These are phyloP conservation scores for Ophiostoma populinum DNA, from an alignment of 2,329 filamentous ascomycete species.

Conservation along the genomic window DNA sequence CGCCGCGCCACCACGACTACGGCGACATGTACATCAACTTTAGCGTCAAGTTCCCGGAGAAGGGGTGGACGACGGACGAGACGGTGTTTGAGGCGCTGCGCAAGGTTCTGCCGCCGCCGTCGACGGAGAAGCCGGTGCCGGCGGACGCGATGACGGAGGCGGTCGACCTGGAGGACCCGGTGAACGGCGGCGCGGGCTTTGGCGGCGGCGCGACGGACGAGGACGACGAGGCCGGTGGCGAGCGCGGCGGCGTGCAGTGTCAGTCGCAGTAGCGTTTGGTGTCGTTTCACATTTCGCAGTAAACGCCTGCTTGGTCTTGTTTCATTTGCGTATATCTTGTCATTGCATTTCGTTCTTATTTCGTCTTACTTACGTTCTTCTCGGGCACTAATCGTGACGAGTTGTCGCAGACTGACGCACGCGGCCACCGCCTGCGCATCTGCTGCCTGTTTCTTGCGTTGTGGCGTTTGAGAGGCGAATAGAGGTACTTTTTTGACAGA, in stretches of 20 bases:
- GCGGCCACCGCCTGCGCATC: too few relatives aligned
- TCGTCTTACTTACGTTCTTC: too few relatives aligned
- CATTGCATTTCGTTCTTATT: too few relatives aligned
- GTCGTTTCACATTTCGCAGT: neutral
- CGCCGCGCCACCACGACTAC: conserved; percentile 81
- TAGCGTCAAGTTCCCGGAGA: conserved; percentile 88
- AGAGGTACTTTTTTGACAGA: too few relatives aligned
- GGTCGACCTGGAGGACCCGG: conserved; percentile 72
- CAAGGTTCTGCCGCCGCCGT: conserved; percentile 60
- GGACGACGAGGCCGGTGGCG: conserved; percentile 61
- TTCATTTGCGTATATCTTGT: too few relatives aligned
- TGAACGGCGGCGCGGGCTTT: conserved; percentile 51
- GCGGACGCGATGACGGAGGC: conserved; percentile 81
- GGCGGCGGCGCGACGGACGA: conserved; percentile 40
- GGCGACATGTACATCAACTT: conserved; percentile 98
- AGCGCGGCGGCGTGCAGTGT: conserved; percentile 66
- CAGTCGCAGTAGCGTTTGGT: conserved; percentile 60
- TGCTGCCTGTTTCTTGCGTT: too few relatives aligned
- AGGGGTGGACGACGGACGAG: conserved; percentile 47
- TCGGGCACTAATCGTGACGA: too few relatives aligned
- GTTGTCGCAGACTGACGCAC: too few relatives aligned
- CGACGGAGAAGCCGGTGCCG: conserved; percentile 49
- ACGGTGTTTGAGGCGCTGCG: conserved; percentile 66
- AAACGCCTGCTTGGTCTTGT: neutral
- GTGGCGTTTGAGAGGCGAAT: too few relatives aligned